Percentiles rank a stretch among this genome's conserved stretches.
phyloP scores from a whole-genome alignment of 2,329 filamentous ascomycete species.

The Mycogone perniciosa region DNA sequence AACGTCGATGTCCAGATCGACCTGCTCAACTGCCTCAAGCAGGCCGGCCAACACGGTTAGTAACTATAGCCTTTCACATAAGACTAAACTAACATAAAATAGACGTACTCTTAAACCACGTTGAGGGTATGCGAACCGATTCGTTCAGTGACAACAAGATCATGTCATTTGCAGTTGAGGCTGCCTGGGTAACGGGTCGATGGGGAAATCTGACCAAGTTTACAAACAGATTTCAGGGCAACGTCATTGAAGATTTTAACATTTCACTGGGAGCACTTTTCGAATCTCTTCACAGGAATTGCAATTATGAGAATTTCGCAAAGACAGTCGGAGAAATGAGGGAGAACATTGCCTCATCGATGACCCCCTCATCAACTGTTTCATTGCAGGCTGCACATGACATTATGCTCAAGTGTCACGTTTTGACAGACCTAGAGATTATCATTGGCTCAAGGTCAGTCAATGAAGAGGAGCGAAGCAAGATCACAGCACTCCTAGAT shows the following conservation, averaged over 20 bases:
- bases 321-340: slow-evolving; percentile 58
- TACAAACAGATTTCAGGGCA: slow-evolving; percentile 47
- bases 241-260: slow-evolving; percentile 62
- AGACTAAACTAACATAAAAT: slow-evolving; percentile 17
- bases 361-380: slow-evolving; percentile 70
- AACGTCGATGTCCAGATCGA: slow-evolving; percentile 75
- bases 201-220: slow-evolving; percentile 72
- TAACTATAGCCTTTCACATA: slow-evolving; percentile 4
- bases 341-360: slow-evolving; percentile 61
- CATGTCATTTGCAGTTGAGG: slow-evolving; percentile 80
- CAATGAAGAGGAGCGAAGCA: slow-evolving; percentile 32
- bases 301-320: slow-evolving; percentile 45
- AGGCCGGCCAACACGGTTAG: slow-evolving; percentile 89
- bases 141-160: slow-evolving; percentile 52
- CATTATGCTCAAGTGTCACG: slow-evolving; percentile 77
- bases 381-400: slow-evolving; percentile 83
- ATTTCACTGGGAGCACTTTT: slow-evolving; percentile 60
- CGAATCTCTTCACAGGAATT: slow-evolving; percentile 53
- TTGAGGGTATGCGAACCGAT: slow-evolving; percentile 64
- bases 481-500: slow-evolving; percentile 42
- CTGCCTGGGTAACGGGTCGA: slow-evolving; percentile 81
- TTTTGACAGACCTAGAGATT: slow-evolving; percentile 78
- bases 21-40: slow-evolving; percentile 79
- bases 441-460: slow-evolving; percentile 50
- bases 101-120: slow-evolving; percentile 82